These are phyloP conservation scores for Annulohypoxylon maeteangense DNA, from an alignment of 495 filamentous ascomycete genomes.

Conservation along the genomic window DNA sequence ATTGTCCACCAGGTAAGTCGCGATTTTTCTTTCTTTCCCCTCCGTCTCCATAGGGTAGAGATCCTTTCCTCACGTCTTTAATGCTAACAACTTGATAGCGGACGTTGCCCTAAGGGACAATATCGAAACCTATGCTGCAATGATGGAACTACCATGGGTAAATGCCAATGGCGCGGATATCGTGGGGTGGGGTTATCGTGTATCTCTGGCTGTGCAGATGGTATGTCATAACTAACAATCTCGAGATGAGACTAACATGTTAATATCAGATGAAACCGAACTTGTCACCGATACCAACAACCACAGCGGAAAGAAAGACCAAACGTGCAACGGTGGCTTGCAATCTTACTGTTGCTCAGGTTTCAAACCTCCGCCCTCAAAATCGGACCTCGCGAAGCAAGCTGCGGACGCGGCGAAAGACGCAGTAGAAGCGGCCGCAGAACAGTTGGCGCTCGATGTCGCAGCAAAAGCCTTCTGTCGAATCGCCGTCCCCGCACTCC, in stretches of 20 bases:
- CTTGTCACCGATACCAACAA: not conserved
- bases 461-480: conserved; percentile 1
- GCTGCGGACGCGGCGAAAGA: not conserved
- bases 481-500: not conserved
- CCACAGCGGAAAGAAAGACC: not conserved
- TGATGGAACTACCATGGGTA: conserved; percentile 52
- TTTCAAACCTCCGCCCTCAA: not conserved
- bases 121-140: conserved; percentile 38
- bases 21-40: not conserved
- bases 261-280: conserved; percentile 40
- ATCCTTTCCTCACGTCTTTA: not conserved
- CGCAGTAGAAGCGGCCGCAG: not conserved
- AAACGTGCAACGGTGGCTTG: not conserved
- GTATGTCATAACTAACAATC: not conserved
- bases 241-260: not conserved
- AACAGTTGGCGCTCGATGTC: not conserved
- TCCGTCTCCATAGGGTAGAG: not conserved
- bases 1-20: not conserved
- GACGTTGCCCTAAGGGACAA: not conserved
- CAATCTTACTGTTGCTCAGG: not conserved
- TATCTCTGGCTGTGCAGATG: conserved; percentile 54
- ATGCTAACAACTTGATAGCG: not conserved
- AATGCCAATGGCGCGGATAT: conserved; percentile 53
- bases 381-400: not conserved
- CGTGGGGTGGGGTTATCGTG: not conserved